A percentile compares a stretch with the other conserved stretches of the same genome.
Evolutionary conservation across 2,329 filamentous ascomycete genomes (phyloP).

Genomic region (Teratosphaeria zuluensis): DNA sequence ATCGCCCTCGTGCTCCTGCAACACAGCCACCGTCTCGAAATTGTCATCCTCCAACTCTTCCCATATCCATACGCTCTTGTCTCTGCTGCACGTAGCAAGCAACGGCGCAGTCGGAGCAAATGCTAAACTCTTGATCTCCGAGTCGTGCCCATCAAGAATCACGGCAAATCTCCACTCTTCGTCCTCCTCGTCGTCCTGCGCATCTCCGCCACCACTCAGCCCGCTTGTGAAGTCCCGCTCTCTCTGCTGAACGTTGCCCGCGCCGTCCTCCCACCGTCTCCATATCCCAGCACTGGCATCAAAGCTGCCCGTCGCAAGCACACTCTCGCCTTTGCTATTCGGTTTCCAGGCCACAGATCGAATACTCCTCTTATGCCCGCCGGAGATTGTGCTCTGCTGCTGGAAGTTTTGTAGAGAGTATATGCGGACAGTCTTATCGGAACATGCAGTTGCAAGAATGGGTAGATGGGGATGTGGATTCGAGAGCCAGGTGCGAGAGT

Average conservation of each 20-base stretch:
- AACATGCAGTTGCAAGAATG: constrained; percentile 78
- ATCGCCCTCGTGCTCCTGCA: constrained; percentile 90
- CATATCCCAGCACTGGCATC: constrained; percentile 74
- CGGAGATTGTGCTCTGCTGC: constrained; percentile 67
- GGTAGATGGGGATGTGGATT: constrained; percentile 78
- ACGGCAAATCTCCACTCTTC: constrained; percentile 90
- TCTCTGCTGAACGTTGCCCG: constrained; percentile 10
- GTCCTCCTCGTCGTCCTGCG: constrained; percentile 38
- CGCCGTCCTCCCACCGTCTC: constrained; percentile 55
- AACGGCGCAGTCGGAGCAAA: constrained; percentile 67
- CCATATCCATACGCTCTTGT: constrained; percentile 98
- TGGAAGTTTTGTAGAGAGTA: constrained; percentile 78
- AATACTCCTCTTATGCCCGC: constrained; percentile 87
- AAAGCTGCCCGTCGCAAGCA: constrained; percentile 86
- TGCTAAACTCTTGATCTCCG: constrained; percentile 73
- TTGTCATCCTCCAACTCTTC: constrained; percentile 92
- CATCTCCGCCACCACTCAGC: constrained; percentile 17
- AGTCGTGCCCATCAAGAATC: constrained; percentile 88
- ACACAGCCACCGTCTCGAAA: constrained; percentile 90
- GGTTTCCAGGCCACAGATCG: constrained; percentile 84
- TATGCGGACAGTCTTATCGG: constrained; percentile 76
- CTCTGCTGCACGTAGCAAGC: constrained; percentile 80
- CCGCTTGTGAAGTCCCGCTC: constrained; percentile 27
- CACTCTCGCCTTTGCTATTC: constrained; percentile 51
- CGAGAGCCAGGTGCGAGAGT: constrained; percentile 70